A percentile compares a stretch with the other conserved stretches of the same genome.
Evolutionary conservation across 2,329 filamentous ascomycete species (phyloP).

Genomic region (Nemania abortiva): DNA sequence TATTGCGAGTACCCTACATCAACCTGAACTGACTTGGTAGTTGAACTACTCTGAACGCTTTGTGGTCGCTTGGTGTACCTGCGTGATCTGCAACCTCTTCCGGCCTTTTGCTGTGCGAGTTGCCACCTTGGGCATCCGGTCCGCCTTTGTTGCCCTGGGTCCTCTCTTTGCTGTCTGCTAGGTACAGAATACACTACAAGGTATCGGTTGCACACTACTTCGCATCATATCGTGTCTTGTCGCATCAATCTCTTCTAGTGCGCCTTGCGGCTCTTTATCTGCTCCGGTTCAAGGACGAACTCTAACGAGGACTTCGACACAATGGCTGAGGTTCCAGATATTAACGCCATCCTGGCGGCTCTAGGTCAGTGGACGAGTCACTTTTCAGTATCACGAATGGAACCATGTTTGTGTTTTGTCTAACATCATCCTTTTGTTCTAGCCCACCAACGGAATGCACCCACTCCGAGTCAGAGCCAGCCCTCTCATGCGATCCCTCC

Average conservation of each 20-base stretch:
- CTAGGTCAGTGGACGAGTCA: constrained; percentile 56
- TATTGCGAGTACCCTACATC: constrained; percentile 29
- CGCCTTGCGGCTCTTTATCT: constrained; percentile 14
- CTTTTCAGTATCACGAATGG: constrained; percentile 1
- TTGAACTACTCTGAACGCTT: constrained; percentile 36
- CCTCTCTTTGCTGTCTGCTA: constrained; percentile 19
- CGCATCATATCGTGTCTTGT: constrained; percentile 26
- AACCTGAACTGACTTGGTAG: constrained; percentile 37
- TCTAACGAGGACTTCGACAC: constrained; percentile 39
- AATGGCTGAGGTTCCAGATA: constrained; percentile 57
- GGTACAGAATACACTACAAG: constrained; percentile 5
- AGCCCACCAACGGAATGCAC: constrained; percentile 60
- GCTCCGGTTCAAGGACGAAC: constrained; percentile 11
- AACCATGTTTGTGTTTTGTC: constrained; percentile 30
- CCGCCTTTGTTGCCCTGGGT: constrained; percentile 19
- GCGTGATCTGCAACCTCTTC: constrained; percentile 34
- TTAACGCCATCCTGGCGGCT: constrained; percentile 63
- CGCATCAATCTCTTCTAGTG: constrained; percentile 1
- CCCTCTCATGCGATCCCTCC: constrained; percentile 51
- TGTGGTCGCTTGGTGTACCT: constrained; percentile 36
- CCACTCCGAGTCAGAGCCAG: constrained; percentile 59
- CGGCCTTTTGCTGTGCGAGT: constrained; percentile 31
- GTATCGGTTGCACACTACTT: constrained; percentile 31
- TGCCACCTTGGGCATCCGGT: constrained; percentile 9
- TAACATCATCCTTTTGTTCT: constrained; percentile 40